Evolutionary conservation across 2,329 filamentous ascomycete genomes (phyloP).

Genomic region (Aspergillus phoenicis): DNA sequence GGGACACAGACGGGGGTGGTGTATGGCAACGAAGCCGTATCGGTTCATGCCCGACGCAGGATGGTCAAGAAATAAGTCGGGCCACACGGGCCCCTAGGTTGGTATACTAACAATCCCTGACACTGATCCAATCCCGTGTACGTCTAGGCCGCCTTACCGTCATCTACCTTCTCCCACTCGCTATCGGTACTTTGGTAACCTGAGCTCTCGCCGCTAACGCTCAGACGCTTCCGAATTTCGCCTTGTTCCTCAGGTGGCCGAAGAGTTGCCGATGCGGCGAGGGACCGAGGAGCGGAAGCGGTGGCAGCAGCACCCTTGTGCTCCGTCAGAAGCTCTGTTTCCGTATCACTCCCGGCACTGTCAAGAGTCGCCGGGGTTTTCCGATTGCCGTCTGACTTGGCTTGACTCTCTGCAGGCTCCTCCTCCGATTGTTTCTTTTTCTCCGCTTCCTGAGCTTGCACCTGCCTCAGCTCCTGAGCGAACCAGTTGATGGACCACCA

Average conservation of each 20-base stretch:
- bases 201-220: constrained; percentile 52
- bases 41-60: background rate
- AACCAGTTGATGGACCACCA: constrained; percentile 99
- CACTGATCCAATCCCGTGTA: background rate
- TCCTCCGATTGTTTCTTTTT: constrained; percentile 47
- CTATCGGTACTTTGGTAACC: constrained; percentile 79
- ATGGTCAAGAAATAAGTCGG: background rate
- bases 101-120: background rate
- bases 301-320: constrained; percentile 20
- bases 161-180: constrained; percentile 93
- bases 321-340: constrained; percentile 39
- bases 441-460: constrained; percentile 52
- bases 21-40: background rate
- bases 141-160: constrained; percentile 18
- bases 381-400: constrained; percentile 23
- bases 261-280: constrained; percentile 40
- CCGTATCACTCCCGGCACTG: constrained; percentile 48
- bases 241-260: constrained; percentile 50
- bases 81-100: background rate
- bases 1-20: background rate
- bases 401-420: constrained; percentile 27
- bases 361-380: constrained; percentile 38
- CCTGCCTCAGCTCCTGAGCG: constrained; percentile 64
- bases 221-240: constrained; percentile 50
- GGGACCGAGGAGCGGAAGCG: constrained; percentile 20